phyloP scores from a whole-genome alignment of 805 yeast genomes.

The Starmerella vitae region DNA sequence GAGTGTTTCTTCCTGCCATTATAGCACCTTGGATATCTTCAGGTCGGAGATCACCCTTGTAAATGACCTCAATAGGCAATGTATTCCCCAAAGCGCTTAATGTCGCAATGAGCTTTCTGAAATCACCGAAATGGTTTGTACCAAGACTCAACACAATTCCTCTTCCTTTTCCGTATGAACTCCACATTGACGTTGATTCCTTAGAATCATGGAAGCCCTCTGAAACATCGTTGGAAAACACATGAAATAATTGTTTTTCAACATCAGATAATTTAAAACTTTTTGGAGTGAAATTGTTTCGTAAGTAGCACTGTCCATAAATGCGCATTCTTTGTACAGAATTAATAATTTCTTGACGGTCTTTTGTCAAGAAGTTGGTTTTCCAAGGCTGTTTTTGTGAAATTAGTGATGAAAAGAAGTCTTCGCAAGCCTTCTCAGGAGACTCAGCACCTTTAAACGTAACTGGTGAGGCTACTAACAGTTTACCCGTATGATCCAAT shows the following conservation, averaged over 20 bases:
- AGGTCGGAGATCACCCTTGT: neutral
- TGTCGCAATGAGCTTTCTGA: neutral
- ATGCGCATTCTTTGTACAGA: conserved; percentile 1
- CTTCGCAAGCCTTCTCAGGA: neutral
- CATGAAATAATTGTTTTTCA: conserved; percentile 3
- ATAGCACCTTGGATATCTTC: neutral
- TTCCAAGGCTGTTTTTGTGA: neutral
- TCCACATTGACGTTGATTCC: neutral
- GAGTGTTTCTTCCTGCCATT: neutral
- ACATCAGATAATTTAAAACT: neutral
- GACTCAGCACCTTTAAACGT: neutral
- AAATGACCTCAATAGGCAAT: conserved; percentile 6
- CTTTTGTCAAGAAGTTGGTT: neutral
- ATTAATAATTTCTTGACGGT: neutral
- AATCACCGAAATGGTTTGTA: neutral
- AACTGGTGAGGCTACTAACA: neutral
- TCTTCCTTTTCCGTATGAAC: conserved; percentile 1
- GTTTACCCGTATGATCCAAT: neutral
- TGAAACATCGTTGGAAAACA: neutral
- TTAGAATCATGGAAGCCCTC: neutral
- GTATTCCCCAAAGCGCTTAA: neutral
- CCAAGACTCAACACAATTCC: conserved; percentile 5
- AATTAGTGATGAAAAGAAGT: neutral
- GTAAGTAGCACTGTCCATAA: conserved; percentile 3
- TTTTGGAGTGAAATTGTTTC: neutral